phyloP scores from a whole-genome alignment of 495 filamentous ascomycete species.

The Neurospora sp. region DNA sequence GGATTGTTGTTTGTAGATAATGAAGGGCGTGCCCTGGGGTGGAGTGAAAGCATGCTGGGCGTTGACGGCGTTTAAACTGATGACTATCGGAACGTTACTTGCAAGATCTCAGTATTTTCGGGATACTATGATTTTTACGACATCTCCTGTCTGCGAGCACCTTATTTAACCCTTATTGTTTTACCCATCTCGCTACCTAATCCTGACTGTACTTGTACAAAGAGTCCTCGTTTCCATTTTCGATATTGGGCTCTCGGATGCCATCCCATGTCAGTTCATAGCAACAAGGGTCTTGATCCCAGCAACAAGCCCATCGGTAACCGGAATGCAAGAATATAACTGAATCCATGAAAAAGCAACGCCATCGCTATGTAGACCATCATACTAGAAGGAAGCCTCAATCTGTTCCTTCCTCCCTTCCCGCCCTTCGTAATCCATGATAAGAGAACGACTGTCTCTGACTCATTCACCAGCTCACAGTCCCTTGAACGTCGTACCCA shows the following conservation, averaged over 20 bases:
- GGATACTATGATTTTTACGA: neutral
- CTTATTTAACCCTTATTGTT: neutral
- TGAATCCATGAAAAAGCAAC: neutral
- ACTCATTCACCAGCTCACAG: constrained; percentile 6
- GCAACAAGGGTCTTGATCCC: neutral
- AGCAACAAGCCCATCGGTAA: neutral
- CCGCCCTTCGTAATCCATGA: neutral
- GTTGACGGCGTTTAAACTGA: neutral
- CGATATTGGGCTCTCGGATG: neutral
- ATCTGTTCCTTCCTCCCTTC: neutral
- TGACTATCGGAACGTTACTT: neutral
- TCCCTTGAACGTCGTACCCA: constrained; percentile 33
- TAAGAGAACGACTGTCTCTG: neutral
- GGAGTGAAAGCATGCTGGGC: neutral
- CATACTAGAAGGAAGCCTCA: neutral
- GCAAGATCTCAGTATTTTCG: neutral
- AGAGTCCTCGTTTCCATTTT: neutral
- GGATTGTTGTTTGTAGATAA: neutral
- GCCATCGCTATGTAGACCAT: neutral
- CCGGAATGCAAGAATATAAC: neutral
- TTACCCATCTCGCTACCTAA: neutral
- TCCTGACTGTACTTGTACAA: neutral
- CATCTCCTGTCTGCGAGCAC: neutral
- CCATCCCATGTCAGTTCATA: neutral
- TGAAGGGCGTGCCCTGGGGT: neutral